A percentile compares a stretch with the other conserved stretches of the same genome.
Evolutionary conservation across 768 basidiomycete genomes (phyloP).

Genomic region (Lactarius evosmus): DNA sequence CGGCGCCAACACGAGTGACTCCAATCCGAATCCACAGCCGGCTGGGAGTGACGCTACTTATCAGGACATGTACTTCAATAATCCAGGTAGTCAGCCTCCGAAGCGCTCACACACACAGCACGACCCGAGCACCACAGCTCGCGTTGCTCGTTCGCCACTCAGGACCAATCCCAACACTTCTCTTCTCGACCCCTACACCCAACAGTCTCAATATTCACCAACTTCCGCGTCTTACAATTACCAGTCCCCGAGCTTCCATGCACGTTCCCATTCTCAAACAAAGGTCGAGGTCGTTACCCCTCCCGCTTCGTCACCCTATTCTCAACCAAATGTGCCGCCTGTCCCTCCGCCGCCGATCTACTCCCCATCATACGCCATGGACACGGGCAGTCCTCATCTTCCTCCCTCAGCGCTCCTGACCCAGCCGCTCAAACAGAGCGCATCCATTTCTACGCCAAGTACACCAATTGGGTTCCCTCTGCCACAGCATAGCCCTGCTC

Average conservation of each 20-base stretch:
- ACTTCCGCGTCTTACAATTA: constrained; percentile 50
- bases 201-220: constrained; percentile 68
- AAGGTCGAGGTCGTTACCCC: constrained; percentile 34
- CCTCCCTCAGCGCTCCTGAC: constrained; percentile 51
- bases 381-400: constrained; percentile 61
- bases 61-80: constrained; percentile 62
- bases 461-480: constrained; percentile 71
- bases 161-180: constrained; percentile 44
- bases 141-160: constrained; percentile 59
- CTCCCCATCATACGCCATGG: constrained; percentile 57
- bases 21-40: constrained; percentile 34
- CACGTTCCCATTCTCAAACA: constrained; percentile 53
- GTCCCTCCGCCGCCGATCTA: constrained; percentile 38
- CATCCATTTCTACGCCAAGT: constrained; percentile 62
- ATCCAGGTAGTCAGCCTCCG: constrained; percentile 44
- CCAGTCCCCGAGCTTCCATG: constrained; percentile 39
- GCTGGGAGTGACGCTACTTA: constrained; percentile 43
- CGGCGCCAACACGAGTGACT: constrained; percentile 31
- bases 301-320: constrained; percentile 51
- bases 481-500: constrained; percentile 45
- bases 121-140: constrained; percentile 48
- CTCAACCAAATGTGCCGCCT: constrained; percentile 43
- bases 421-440: constrained; percentile 45
- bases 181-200: constrained; percentile 66
- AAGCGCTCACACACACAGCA: constrained; percentile 56